phyloP scores from a whole-genome alignment of 768 basidiomycete genomes.

The Boletus pseudo-olivaceus region DNA sequence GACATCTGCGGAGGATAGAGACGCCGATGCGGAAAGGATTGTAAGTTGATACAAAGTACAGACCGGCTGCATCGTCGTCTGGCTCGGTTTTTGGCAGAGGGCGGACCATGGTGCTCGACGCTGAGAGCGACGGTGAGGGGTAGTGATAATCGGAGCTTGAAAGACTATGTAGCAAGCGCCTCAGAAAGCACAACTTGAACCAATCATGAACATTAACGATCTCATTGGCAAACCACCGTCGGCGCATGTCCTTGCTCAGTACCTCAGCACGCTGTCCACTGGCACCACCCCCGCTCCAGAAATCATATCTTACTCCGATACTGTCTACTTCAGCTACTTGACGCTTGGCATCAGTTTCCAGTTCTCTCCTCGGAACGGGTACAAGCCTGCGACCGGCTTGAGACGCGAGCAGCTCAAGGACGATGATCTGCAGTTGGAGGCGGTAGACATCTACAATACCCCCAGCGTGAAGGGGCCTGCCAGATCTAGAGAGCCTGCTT shows the following conservation, averaged over 20 bases:
- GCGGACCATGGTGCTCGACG: slow-evolving; percentile 20
- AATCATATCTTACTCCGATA: slow-evolving; percentile 77
- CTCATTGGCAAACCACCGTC: slow-evolving; percentile 54
- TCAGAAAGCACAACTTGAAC: not conserved
- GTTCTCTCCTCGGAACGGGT: slow-evolving; percentile 63
- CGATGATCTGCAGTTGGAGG: slow-evolving; percentile 55
- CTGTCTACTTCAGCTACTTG: slow-evolving; percentile 84
- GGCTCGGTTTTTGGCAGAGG: slow-evolving; percentile 19
- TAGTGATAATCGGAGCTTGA: slow-evolving; percentile 22
- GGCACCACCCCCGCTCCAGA: slow-evolving; percentile 41
- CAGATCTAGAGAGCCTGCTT: slow-evolving; percentile 48
- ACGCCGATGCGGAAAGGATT: slow-evolving; percentile 5
- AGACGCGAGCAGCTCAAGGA: slow-evolving; percentile 47
- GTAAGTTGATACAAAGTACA: slow-evolving; percentile 3
- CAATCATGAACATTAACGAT: slow-evolving; percentile 21
- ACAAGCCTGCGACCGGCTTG: slow-evolving; percentile 50
- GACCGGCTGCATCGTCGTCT: slow-evolving; percentile 7
- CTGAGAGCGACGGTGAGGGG: slow-evolving; percentile 4
- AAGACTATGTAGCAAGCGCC: not conserved
- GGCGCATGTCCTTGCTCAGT: slow-evolving; percentile 41
- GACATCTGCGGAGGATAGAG: slow-evolving; percentile 1
- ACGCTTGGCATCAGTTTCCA: slow-evolving; percentile 77
- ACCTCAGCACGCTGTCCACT: slow-evolving; percentile 38
- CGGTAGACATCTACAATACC: slow-evolving; percentile 81
- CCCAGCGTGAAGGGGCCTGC: slow-evolving; percentile 36